Conservation (phyloP, 805 yeast genomes). For the Barnettozyma sucrosica region DNA sequence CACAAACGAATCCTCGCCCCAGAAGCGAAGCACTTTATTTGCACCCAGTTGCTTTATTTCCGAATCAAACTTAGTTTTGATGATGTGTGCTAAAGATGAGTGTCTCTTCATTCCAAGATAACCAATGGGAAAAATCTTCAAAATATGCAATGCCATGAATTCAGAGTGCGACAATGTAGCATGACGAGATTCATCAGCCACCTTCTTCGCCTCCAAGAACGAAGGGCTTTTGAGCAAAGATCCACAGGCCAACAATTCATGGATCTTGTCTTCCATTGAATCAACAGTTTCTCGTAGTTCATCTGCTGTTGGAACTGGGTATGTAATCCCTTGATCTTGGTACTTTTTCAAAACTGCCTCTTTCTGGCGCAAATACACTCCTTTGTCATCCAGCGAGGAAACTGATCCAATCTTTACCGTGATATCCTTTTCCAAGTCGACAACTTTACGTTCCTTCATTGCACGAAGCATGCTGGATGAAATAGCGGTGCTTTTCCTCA, state of each 20-base stretch:
- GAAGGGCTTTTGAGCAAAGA: conserved; percentile 39
- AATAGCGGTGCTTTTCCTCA: conserved; percentile 12
- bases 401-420: neutral
- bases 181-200: conserved; percentile 33
- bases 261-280: conserved; percentile 25
- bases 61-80: conserved; percentile 30
- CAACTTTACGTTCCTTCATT: neutral
- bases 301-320: conserved; percentile 7
- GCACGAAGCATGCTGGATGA: conserved; percentile 7
- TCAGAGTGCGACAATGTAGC: conserved; percentile 37
- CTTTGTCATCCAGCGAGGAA: conserved; percentile 3
- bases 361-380: neutral
- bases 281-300: conserved; percentile 13
- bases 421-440: conserved; percentile 14
- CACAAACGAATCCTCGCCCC: conserved; percentile 53
- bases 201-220: conserved; percentile 43
- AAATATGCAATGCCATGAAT: conserved; percentile 40
- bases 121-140: conserved; percentile 43
- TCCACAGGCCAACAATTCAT: conserved; percentile 25
- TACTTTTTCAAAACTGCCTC: conserved; percentile 2
- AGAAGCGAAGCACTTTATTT: conserved; percentile 48
- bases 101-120: conserved; percentile 58
- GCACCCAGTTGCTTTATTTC: conserved; percentile 27
- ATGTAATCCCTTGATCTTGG: conserved; percentile 1
- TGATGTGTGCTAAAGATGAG: conserved; percentile 39